Evolutionary conservation across 352 stramenopile genomes (phyloP), one percentile per base, ranked within the genome.

Genomic region (Globisporangium apiculatum): DNA sequence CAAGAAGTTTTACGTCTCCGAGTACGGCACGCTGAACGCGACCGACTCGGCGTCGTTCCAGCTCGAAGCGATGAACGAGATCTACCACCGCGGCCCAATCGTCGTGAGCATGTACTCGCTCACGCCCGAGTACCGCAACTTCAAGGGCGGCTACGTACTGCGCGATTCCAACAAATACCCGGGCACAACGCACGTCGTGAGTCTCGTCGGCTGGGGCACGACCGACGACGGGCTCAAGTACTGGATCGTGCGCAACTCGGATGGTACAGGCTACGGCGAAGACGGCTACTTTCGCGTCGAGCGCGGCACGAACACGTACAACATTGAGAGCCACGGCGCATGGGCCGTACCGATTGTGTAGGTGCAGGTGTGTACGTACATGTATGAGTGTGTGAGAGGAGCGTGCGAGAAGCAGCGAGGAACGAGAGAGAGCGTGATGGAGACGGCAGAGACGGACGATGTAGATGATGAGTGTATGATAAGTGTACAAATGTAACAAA

Each of bases 221-320:
- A 74, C 85, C 35, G 78, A 87, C 31, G 69, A 90, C 43, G 76
- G 88, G 43, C 58, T 93, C 65, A 93, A 96, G 68, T 99, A 98
- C 77, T 99, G 95, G 95, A 87, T 99, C 67, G 89, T 98, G 48
- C 88, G 97, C 52, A 97, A 99, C 83, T 88, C 88, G 52, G 78
- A 91, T 52, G 82, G 82, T 45, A 91, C 79, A 8, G 87, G 87
- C 55, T 91, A 76, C 72, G 82, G 82, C 47, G 79, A 91, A 53
- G 51, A 69, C 24, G 82, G 82, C 48, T 91, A 89, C 63, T 91
- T 91, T 66, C 65, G 66, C 24, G 82, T 68, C 42, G 82, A 91
- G 51, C 68, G 82, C 36, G 82, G 82, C 17, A 68, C 77, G 41
- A 91, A 91, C 61, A 77, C 75, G n/a, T 91, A 87, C 72, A 89